Percentiles rank a stretch among this genome's conserved stretches.
These are phyloP conservation scores for Neodidymelliopsis sp. DNA, from an alignment of 2,329 filamentous ascomycete genomes.

Conservation along the genomic window DNA sequence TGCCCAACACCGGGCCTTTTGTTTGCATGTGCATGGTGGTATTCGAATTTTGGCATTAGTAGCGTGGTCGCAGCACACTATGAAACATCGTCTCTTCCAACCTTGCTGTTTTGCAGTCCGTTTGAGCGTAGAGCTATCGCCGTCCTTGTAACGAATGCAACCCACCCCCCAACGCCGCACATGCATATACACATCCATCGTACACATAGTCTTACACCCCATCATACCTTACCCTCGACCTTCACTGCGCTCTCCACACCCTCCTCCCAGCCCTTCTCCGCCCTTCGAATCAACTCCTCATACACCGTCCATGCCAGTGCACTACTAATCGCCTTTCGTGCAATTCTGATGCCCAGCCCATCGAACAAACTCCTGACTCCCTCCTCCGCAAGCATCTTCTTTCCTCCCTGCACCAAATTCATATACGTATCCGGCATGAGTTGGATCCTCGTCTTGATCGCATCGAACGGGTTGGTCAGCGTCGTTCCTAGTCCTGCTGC, in stretches of 20 bases:
- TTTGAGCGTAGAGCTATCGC: constrained; percentile 10
- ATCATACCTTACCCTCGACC: constrained; percentile 12
- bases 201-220: background rate
- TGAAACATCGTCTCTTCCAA: too few species aligned
- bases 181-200: constrained; percentile 8
- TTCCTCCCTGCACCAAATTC: constrained; percentile 80
- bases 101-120: background rate
- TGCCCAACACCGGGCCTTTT: constrained; percentile 19
- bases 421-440: constrained; percentile 82
- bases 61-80: too few species aligned
- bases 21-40: background rate
- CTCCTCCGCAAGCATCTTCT: constrained; percentile 81
- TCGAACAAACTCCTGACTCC: constrained; percentile 83
- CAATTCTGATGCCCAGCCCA: constrained; percentile 85
- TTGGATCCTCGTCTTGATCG: constrained; percentile 93
- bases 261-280: constrained; percentile 57
- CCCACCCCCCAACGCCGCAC: background rate
- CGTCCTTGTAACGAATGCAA: background rate
- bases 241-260: constrained; percentile 36
- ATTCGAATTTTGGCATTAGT: too few species aligned
- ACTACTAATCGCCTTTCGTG: constrained; percentile 88
- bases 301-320: constrained; percentile 98
- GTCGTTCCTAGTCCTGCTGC: constrained; percentile 85
- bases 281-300: constrained; percentile 85
- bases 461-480: constrained; percentile 95